Evolutionary conservation across 345 rosid genomes (phyloP).

Genomic region (Hibiscus mutabilis): DNA sequence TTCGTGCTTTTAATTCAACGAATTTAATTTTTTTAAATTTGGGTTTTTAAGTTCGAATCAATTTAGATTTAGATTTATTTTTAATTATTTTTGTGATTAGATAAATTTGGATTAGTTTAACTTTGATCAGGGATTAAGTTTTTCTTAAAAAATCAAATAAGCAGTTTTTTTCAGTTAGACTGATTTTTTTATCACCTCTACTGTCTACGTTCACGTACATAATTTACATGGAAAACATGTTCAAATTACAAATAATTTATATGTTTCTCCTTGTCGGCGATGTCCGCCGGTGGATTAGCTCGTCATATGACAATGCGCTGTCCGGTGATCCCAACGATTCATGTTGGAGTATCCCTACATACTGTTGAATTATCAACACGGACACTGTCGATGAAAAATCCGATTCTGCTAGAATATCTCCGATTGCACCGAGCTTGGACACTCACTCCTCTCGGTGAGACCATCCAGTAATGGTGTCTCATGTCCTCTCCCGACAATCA

Average conservation of each 20-base stretch:
- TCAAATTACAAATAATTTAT: neutral
- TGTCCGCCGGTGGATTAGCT: neutral
- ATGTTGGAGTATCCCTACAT: constrained; percentile 29
- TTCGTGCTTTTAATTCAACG: neutral
- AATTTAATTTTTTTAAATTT: too few relatives aligned
- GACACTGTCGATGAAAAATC: constrained; percentile 79
- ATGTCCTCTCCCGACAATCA: constrained; percentile 85
- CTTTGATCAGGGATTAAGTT: too few relatives aligned
- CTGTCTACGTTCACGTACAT: neutral
- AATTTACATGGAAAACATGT: neutral
- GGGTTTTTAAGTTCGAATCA: too few relatives aligned
- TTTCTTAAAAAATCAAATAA: too few relatives aligned
- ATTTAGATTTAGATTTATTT: too few relatives aligned
- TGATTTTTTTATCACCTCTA: neutral
- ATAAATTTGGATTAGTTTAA: too few relatives aligned
- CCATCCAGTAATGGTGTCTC: constrained; percentile 77
- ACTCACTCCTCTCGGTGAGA: constrained; percentile 91
- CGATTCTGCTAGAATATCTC: constrained; percentile 85
- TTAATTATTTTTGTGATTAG: too few relatives aligned
- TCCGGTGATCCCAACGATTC: constrained; percentile 38
- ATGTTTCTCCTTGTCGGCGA: neutral
- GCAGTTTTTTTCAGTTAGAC: too few relatives aligned
- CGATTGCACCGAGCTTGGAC: constrained; percentile 95
- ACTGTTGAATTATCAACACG: constrained; percentile 81
- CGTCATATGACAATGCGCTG: constrained; percentile 30